A percentile compares a stretch with the other conserved stretches of the same genome.
These are phyloP conservation scores for Carex pumila DNA, from an alignment of 176 grass and related monocot genomes.

Conservation along the genomic window DNA sequence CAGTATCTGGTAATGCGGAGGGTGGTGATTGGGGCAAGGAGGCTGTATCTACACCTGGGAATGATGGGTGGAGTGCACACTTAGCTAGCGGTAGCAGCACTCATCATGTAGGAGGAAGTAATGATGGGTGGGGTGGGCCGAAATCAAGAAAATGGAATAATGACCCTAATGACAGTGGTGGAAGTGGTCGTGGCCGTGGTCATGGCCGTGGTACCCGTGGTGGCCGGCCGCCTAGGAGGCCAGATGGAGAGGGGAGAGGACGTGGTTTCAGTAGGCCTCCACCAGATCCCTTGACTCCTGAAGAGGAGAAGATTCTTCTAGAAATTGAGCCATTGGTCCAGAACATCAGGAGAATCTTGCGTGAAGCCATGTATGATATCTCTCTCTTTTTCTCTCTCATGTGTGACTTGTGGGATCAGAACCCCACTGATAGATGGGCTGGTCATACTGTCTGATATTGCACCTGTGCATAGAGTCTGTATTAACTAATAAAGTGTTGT, in stretches of 20 bases:
- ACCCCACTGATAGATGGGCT: not conserved
- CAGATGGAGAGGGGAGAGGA: conserved; percentile 44
- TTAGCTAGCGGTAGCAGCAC: conserved; percentile 28
- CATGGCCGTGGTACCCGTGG: conserved; percentile 33
- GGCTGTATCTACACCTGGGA: conserved; percentile 16
- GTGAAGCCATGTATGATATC: conserved; percentile 51
- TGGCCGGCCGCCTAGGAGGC: conserved; percentile 35
- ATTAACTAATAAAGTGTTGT: not conserved
- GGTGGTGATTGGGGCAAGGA: conserved; percentile 24
- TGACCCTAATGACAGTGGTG: conserved; percentile 6
- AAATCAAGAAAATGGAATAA: conserved; percentile 24
- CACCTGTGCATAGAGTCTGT: not conserved
- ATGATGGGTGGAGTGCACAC: conserved; percentile 55
- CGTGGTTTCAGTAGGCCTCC: conserved; percentile 34
- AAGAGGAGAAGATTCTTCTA: conserved; percentile 64
- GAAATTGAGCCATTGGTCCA: conserved; percentile 58
- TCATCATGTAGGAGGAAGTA: conserved; percentile 14
- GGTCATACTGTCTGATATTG: not conserved
- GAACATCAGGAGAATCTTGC: conserved; percentile 57
- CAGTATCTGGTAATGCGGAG: conserved; percentile 37
- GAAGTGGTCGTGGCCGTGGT: not conserved
- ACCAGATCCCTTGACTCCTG: conserved; percentile 27
- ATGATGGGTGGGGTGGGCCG: not conserved
- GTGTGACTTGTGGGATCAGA: not conserved
- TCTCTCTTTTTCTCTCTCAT: conserved; percentile 7